Conservation (phyloP, 805 yeast genomes). For the Yarrowia sp. region DNA sequence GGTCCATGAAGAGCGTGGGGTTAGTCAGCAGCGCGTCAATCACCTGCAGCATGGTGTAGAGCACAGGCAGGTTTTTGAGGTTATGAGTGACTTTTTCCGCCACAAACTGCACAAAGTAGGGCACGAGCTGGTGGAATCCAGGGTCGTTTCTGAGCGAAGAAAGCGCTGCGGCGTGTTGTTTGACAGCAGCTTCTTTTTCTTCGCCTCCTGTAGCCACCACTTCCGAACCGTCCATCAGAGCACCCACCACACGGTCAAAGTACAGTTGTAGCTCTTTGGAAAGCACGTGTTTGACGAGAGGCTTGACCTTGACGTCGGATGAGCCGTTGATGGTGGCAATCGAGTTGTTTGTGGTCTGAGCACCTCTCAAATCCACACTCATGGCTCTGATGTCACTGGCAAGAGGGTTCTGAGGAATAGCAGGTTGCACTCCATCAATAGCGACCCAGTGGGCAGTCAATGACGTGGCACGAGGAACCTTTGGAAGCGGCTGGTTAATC, state of each 20-base stretch:
- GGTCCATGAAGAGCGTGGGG: conserved; percentile 83
- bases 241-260: conserved; percentile 84
- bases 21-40: conserved; percentile 80
- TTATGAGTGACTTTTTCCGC: conserved; percentile 94
- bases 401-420: conserved; percentile 93
- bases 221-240: conserved; percentile 46
- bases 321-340: conserved; percentile 48
- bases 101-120: conserved; percentile 91
- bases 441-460: conserved; percentile 95
- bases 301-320: conserved; percentile 58
- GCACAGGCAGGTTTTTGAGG: conserved; percentile 62
- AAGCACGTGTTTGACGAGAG: conserved; percentile 89
- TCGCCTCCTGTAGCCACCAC: conserved; percentile 27
- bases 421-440: conserved; percentile 97
- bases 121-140: conserved; percentile 93
- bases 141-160: conserved; percentile 85
- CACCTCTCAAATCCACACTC: conserved; percentile 79
- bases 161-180: conserved; percentile 48
- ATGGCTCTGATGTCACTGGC: conserved; percentile 66
- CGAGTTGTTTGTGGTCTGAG: conserved; percentile 59
- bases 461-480: conserved; percentile 87
- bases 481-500: conserved; percentile 90
- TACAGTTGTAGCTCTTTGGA: conserved; percentile 92
- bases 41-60: conserved; percentile 84
- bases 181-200: neutral